These are phyloP conservation scores for Peniophora sp. DNA, from an alignment of 1,284 basidiomycete species.

Conservation along the genomic window DNA sequence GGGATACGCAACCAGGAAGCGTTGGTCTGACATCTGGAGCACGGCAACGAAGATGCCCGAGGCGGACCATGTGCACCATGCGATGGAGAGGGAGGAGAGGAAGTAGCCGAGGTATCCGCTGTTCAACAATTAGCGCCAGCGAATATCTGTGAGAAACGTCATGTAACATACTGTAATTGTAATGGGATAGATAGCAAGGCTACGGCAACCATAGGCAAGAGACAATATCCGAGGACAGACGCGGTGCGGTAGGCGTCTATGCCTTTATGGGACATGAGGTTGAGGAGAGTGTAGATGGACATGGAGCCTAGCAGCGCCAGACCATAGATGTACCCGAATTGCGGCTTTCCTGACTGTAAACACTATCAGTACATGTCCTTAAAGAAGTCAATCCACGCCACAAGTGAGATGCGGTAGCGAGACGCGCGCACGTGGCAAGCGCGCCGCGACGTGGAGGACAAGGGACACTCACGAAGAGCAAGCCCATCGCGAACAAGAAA, in stretches of 20 bases:
- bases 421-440: background rate
- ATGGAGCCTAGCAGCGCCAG: constrained; percentile 90
- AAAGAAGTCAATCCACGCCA: constrained; percentile 2
- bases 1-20: constrained; percentile 90
- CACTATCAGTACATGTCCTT: background rate
- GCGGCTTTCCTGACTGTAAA: constrained; percentile 89
- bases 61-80: constrained; percentile 95
- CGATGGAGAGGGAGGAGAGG: constrained; percentile 71
- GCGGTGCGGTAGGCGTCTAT: constrained; percentile 97
- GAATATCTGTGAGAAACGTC: constrained; percentile 4
- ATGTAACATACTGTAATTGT: constrained; percentile 73
- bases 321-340: constrained; percentile 99
- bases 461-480: constrained; percentile 74
- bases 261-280: constrained; percentile 93
- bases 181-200: constrained; percentile 85
- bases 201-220: constrained; percentile 96
- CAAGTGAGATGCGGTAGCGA: constrained; percentile 1
- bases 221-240: constrained; percentile 94
- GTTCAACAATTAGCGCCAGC: constrained; percentile 9
- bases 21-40: constrained; percentile 88
- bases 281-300: constrained; percentile 94
- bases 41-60: constrained; percentile 93
- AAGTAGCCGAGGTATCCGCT: constrained; percentile 82
- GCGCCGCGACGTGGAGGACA: background rate
- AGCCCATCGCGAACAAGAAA: constrained; percentile 87